Base-by-base conservation (phyloP, 805 yeast species). In the Candida tibetensis region DNA sequence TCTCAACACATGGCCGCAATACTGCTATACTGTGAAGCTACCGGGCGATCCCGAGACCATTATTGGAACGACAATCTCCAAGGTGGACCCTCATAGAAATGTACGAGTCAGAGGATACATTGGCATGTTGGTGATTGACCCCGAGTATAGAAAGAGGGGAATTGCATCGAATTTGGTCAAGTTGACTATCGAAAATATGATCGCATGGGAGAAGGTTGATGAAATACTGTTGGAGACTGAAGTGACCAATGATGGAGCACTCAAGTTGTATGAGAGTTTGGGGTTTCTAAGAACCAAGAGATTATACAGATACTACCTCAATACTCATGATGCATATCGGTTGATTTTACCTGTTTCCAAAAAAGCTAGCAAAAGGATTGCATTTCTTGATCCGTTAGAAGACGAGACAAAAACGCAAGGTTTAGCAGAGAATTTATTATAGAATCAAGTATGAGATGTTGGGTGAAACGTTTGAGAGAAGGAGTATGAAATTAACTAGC, bases 171-270 rank as follows among this genome's bases (percentile, higher is more conserved):
- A 66, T 32, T 70, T 93, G 34, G 89, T 89, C 13, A 68, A 71
- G 32, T 51, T 68, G 39, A 77, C 84, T 4, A 72, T 91, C 4
- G 74, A 75, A 12, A 72, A 72, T 27, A 85, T 93, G 90, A 71
- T 72, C 5, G 51, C 60, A n/a, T 55, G 64, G 34, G 72, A 73
- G 41, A 64, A 76, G 2, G 87, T 90, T 30, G 98, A 93, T 61
- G 99, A 93, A 59, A 78, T 90, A n/a, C 82, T 83, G 68, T 69
- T 93, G 42, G 99, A 93, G 56, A 87, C 99, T 0, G 98, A 93
- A 56, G 93, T 85, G 4, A 79, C 76, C 16, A 93, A 93, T 53
- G 55, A 43, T 7, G 81, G 84, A 0, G 95, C 95, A 1, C 62
- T 86, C 41, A 58, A 63, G 16, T 60, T 87, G 13, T 87, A 87